Conservation (phyloP, 2,329 filamentous ascomycete genomes). For the Pestalotiopsis sp. region DNA sequence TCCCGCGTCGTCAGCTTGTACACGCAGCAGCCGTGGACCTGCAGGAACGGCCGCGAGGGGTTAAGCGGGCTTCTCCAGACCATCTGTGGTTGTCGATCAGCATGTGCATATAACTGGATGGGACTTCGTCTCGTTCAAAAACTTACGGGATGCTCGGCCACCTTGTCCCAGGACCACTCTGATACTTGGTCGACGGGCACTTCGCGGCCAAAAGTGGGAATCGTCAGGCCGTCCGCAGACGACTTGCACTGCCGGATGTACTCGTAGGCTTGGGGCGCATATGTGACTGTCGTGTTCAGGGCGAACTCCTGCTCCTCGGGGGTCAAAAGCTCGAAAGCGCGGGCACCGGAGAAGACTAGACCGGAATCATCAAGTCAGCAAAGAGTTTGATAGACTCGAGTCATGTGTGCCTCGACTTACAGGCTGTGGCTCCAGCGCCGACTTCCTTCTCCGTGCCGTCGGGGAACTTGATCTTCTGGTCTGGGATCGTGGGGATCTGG, state of each 20-base stretch:
- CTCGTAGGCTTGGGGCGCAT: neutral
- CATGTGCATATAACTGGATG: neutral
- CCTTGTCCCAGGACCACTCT: neutral
- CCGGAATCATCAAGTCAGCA: neutral
- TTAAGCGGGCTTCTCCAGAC: neutral
- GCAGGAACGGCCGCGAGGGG: neutral
- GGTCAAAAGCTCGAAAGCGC: neutral
- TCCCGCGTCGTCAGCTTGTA: conserved; percentile 1
- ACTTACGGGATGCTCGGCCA: neutral
- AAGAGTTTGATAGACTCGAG: neutral
- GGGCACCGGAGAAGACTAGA: conserved; percentile 1
- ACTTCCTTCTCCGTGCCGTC: neutral
- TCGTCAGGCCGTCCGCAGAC: neutral
- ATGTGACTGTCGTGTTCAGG: neutral
- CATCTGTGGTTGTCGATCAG: neutral
- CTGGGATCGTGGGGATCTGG: conserved; percentile 1
- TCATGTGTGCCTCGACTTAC: neutral
- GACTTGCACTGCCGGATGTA: neutral
- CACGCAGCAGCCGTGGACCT: neutral
- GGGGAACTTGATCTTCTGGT: conserved; percentile 2
- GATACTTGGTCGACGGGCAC: neutral
- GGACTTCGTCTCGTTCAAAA: neutral
- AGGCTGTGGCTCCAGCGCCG: conserved; percentile 1
- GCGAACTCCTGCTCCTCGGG: conserved; percentile 2
- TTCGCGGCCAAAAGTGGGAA: neutral